Percentiles rank a stretch among this genome's conserved stretches.
phyloP scores from a whole-genome alignment of 108 stramenopile species.

The Cyclotella sp. region DNA sequence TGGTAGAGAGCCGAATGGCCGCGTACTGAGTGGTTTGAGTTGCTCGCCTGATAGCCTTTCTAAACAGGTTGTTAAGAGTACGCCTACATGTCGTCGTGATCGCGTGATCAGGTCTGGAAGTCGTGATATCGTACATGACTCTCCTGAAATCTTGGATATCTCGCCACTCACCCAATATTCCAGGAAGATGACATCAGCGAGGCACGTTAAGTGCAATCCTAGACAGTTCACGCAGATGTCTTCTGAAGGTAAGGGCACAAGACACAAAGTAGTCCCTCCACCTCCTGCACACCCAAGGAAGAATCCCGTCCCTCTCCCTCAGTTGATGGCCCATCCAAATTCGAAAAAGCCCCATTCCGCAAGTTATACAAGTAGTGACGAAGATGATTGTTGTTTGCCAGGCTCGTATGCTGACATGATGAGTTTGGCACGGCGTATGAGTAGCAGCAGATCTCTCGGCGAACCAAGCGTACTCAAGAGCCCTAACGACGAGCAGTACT shows the following conservation, averaged over 20 bases:
- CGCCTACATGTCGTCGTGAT: neutral
- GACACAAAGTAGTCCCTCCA: neutral
- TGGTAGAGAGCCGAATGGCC: no score
- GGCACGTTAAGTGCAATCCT: neutral
- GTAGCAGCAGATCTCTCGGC: neutral
- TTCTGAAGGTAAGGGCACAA: neutral
- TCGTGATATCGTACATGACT: neutral
- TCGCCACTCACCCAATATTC: neutral
- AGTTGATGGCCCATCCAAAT: no score
- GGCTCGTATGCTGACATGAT: slow-evolving; percentile 4
- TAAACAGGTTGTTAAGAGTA: neutral
- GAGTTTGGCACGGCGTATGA: neutral
- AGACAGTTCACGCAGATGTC: neutral
- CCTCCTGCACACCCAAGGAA: neutral
- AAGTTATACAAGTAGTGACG: neutral
- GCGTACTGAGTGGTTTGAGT: neutral
- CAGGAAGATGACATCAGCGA: neutral
- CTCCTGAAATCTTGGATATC: neutral
- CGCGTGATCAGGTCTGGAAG: neutral
- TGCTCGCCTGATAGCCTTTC: neutral
- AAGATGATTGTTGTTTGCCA: neutral
- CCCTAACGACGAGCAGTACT: neutral
- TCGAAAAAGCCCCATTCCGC: neutral
- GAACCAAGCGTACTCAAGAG: slow-evolving; percentile 5
- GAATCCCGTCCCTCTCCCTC: neutral